phyloP scores from a whole-genome alignment of 306 rosid genomes.

The Trifolium fragiferum region DNA sequence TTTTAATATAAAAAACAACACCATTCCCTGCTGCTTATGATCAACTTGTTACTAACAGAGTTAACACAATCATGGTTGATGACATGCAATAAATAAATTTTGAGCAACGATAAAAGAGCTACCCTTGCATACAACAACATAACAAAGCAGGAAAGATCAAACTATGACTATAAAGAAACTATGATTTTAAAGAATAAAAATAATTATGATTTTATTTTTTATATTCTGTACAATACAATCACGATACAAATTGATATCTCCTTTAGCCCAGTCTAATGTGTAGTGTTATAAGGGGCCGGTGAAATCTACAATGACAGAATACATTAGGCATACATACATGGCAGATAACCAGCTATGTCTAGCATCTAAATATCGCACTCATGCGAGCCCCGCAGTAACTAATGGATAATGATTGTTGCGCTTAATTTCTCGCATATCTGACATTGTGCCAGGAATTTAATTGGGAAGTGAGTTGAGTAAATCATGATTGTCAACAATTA shows the following conservation, averaged over 20 bases:
- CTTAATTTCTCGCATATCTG: constrained; percentile 29
- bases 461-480: constrained; percentile 10
- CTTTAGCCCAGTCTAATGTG: constrained; percentile 17
- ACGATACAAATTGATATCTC: constrained; percentile 26
- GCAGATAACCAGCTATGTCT: constrained; percentile 33
- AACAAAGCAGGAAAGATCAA: background rate
- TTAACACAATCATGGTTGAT: background rate
- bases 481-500: constrained; percentile 11
- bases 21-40: background rate
- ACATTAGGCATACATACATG: constrained; percentile 3
- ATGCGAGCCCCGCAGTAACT: constrained; percentile 13
- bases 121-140: background rate
- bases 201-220: constrained; percentile 38
- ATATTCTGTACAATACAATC: constrained; percentile 46
- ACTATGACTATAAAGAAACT: constrained; percentile 27
- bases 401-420: constrained; percentile 23
- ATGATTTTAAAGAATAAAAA: constrained; percentile 34
- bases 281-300: background rate
- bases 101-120: background rate
- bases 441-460: background rate
- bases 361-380: constrained; percentile 29
- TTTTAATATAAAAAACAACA: background rate
- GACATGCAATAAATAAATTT: background rate
- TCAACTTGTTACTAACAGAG: background rate
- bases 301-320: constrained; percentile 45